Evolutionary conservation across 2,329 filamentous ascomycete genomes (phyloP).

Genomic region (Paraphoma sp.): DNA sequence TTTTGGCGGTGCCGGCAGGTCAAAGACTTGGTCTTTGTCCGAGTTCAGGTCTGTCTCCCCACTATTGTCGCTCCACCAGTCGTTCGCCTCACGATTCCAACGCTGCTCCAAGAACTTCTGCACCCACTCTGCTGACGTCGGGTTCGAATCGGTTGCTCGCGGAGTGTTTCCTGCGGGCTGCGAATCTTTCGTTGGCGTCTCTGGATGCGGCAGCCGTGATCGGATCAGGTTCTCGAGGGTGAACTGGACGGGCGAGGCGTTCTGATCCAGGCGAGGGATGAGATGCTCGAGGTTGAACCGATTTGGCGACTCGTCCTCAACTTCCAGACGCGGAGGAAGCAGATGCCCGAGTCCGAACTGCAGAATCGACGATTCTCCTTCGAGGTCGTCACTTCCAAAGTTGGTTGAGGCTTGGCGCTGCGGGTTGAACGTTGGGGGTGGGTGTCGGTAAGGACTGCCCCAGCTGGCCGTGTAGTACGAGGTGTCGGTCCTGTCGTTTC

Average conservation of each 20-base stretch:
- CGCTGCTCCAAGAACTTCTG: constrained; percentile 80
- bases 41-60: constrained; percentile 66
- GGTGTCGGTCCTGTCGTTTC: constrained; percentile 52
- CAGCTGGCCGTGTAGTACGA: constrained; percentile 78
- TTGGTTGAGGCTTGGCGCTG: constrained; percentile 35
- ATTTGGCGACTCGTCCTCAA: constrained; percentile 41
- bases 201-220: constrained; percentile 40
- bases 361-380: constrained; percentile 44
- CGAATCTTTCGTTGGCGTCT: constrained; percentile 33
- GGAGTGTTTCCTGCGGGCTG: constrained; percentile 31
- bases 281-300: constrained; percentile 49
- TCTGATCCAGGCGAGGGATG: constrained; percentile 41
- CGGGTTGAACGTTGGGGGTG: constrained; percentile 55
- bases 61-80: constrained; percentile 81
- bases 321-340: constrained; percentile 42
- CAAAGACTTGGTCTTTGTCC: constrained; percentile 17
- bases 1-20: constrained; percentile 31
- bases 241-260: constrained; percentile 44
- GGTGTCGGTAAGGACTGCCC: constrained; percentile 86
- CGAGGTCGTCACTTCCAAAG: constrained; percentile 48
- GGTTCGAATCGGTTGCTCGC: constrained; percentile 41
- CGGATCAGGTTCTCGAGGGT: constrained; percentile 49
- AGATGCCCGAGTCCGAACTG: constrained; percentile 50
- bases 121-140: constrained; percentile 81
- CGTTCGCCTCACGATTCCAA: constrained; percentile 71